These are phyloP conservation scores for Geosmithia morbida DNA, from an alignment of 2,329 filamentous ascomycete genomes.

Conservation along the genomic window DNA sequence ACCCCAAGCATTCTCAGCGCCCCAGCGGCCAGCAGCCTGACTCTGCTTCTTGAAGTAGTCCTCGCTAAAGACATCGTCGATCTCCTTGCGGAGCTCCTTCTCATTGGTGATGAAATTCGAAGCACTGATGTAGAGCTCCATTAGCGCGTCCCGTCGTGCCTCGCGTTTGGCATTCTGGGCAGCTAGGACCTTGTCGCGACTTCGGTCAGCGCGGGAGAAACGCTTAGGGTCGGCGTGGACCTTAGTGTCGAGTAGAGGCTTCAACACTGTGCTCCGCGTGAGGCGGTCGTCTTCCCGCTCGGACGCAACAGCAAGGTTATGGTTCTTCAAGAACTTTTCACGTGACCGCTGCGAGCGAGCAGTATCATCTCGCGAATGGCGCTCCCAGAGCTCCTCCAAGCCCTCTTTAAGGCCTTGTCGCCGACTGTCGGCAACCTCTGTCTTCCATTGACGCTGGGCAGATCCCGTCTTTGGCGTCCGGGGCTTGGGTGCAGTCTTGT, in stretches of 20 bases:
- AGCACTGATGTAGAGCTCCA: slow-evolving; percentile 83
- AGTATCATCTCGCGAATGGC: slow-evolving; percentile 15
- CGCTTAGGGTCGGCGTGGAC: slow-evolving; percentile 49
- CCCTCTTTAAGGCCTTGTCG: slow-evolving; percentile 60
- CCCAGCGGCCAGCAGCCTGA: slow-evolving; percentile 13
- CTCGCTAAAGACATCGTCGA: slow-evolving; percentile 64
- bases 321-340: not conserved
- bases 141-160: slow-evolving; percentile 54
- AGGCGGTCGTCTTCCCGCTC: slow-evolving; percentile 64
- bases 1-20: slow-evolving; percentile 38
- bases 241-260: slow-evolving; percentile 29
- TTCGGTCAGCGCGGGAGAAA: slow-evolving; percentile 34
- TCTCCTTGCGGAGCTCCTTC: slow-evolving; percentile 55
- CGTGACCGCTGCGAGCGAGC: not conserved
- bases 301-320: slow-evolving; percentile 32
- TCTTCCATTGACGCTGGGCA: slow-evolving; percentile 42
- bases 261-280: slow-evolving; percentile 52
- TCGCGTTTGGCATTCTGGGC: slow-evolving; percentile 32
- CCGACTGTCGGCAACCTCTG: slow-evolving; percentile 55
- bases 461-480: slow-evolving; percentile 8
- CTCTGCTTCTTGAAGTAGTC: slow-evolving; percentile 32
- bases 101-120: slow-evolving; percentile 77
- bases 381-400: slow-evolving; percentile 51
- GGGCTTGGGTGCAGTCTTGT: slow-evolving; percentile 34
- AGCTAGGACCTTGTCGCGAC: slow-evolving; percentile 27